These are phyloP conservation scores for Fusarium udum DNA, from an alignment of 2,329 filamentous ascomycete species.

Conservation along the genomic window DNA sequence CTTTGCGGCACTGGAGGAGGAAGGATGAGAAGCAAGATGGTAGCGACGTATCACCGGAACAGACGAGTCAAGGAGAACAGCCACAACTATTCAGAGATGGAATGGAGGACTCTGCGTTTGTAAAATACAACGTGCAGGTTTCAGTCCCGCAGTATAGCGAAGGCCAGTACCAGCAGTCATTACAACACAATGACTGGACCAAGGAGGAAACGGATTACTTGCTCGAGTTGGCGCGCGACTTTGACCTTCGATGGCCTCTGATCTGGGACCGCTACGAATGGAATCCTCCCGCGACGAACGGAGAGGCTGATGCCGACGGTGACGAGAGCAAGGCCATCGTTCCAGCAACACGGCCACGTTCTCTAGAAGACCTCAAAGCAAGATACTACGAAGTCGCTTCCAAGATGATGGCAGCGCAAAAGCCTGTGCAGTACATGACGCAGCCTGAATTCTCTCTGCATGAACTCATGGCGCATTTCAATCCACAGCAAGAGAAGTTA, in stretches of 20 bases:
- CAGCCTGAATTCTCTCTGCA: slow-evolving; percentile 83
- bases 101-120: slow-evolving; percentile 72
- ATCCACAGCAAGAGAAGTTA: slow-evolving; percentile 78
- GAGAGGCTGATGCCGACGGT: slow-evolving; percentile 56
- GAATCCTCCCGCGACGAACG: slow-evolving; percentile 56
- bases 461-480: slow-evolving; percentile 87
- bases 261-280: slow-evolving; percentile 95
- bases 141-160: slow-evolving; percentile 84
- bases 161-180: slow-evolving; percentile 81
- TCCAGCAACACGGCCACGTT: slow-evolving; percentile 64
- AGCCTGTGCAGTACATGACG: slow-evolving; percentile 87
- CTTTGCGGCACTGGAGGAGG: slow-evolving; percentile 83
- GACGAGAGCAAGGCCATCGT: slow-evolving; percentile 64
- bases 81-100: slow-evolving; percentile 40
- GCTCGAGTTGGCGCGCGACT: slow-evolving; percentile 77
- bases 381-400: slow-evolving; percentile 90
- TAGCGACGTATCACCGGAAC: slow-evolving; percentile 42
- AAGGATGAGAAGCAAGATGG: slow-evolving; percentile 61
- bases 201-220: slow-evolving; percentile 95
- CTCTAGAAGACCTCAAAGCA: slow-evolving; percentile 89
- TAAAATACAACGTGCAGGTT: slow-evolving; percentile 87
- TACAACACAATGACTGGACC: slow-evolving; percentile 83
- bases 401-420: slow-evolving; percentile 81
- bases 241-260: slow-evolving; percentile 88
- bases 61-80: slow-evolving; percentile 35